phyloP scores from a whole-genome alignment of 2,329 filamentous ascomycete genomes.

The Cercospora nicotianae region DNA sequence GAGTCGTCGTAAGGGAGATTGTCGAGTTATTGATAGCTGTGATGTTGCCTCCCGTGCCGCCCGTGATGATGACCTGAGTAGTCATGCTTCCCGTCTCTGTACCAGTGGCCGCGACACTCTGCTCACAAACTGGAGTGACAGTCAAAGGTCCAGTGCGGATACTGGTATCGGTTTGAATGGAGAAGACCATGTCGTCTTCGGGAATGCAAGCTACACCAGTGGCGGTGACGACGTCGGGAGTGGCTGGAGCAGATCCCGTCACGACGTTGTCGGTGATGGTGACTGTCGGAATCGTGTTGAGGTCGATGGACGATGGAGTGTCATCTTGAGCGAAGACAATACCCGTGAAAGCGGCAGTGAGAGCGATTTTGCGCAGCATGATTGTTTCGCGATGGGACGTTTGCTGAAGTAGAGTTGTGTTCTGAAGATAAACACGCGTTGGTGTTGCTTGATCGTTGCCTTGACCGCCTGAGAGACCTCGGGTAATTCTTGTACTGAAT shows the following conservation, averaged over 20 bases:
- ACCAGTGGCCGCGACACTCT: conserved; percentile 3
- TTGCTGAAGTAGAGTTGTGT: not conserved
- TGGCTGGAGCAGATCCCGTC: not conserved
- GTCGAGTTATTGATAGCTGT: not conserved
- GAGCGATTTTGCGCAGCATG: conserved; percentile 14
- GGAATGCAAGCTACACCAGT: conserved; percentile 16
- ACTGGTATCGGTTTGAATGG: conserved; percentile 27
- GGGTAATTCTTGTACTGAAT: not conserved
- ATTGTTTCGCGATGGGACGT: not conserved
- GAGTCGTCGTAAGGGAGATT: not conserved
- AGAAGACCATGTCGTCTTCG: conserved; percentile 19
- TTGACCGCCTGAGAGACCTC: not conserved
- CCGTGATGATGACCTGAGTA: conserved; percentile 4
- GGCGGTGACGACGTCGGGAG: conserved; percentile 12
- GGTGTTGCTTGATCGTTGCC: not conserved
- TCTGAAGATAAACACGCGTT: not conserved
- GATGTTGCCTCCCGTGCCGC: not conserved
- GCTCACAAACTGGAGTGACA: conserved; percentile 15
- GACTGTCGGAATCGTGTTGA: conserved; percentile 16
- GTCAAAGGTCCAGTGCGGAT: conserved; percentile 16
- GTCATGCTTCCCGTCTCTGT: conserved; percentile 8
- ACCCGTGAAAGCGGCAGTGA: conserved; percentile 7
- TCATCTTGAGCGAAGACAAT: conserved; percentile 14
- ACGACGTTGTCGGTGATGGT: conserved; percentile 11
- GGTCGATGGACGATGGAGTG: conserved; percentile 2